Base-by-base conservation (phyloP, 768 basidiomycete genomes). In the Dacryopinax primogenitus region DNA sequence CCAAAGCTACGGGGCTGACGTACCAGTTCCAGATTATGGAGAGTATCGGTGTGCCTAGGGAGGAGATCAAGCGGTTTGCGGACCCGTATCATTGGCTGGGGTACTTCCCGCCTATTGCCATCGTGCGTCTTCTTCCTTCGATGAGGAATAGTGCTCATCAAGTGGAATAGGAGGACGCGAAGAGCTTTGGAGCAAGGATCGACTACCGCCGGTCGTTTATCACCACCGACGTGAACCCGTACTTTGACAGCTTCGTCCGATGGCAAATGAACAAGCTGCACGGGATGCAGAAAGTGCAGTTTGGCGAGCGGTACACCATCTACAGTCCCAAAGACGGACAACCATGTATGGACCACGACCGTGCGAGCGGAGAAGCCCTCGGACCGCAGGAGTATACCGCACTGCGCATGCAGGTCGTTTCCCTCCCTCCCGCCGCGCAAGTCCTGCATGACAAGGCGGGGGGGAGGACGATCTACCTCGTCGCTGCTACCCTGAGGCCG, bases 21-120 rank as follows among this genome's bases (percentile, higher is more conserved):
- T 98, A 98, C 76, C 96, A 99, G 73, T 99, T 98, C 82, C 96
- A 98, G 80, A 98, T 98, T 74, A 88, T 98, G 86, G 87, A 94
- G 72, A 88, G 91, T 41, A 90, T 96, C 69, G 86, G 89, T 62
- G 86, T 98, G 3, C 90, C 93, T 13, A 83, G 88, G 39, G 74
- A 79, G 12, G 92, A 98, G 70, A 91, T 97, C 78, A 96, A 96
- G 76, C 87, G 89, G 72, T 99, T 99, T 70, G 92, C 94, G 1
- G 94, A 99, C 73, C 89, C 96, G n/a, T 77, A 84, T 66, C 79
- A 94, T 75, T 99, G 96, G 96, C 77, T 94, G 72, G 81, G 82
- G 30, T 90, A 91, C 77, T 99, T 97, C 81, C 96, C 96, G 58
- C 95, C 94, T 30, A 95, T 98, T 71, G 93, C 94, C 66, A 84